phyloP scores from a whole-genome alignment of 2,329 filamentous ascomycete genomes.

The Epicoccum nigrum region DNA sequence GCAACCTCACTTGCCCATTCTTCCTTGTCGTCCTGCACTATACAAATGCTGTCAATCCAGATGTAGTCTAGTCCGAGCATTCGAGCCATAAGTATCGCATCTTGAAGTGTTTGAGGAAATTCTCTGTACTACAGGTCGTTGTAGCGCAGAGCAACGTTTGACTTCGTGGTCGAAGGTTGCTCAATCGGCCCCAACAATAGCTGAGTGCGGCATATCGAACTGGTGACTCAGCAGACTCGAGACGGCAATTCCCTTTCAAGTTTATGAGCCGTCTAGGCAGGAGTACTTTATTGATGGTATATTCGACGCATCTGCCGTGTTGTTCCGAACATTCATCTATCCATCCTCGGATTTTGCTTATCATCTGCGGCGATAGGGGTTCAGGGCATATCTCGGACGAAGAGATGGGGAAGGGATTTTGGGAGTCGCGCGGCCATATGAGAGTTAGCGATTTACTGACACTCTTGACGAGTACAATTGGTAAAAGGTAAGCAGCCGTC shows the following conservation, averaged over 20 bases:
- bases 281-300: not conserved
- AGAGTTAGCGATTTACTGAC: too few species aligned
- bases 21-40: conserved; percentile 23
- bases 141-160: not conserved
- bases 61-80: conserved; percentile 15
- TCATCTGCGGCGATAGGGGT: not conserved
- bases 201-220: conserved; percentile 17
- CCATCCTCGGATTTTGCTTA: not conserved
- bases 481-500: too few species aligned
- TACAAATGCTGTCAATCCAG: conserved; percentile 30
- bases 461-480: too few species aligned
- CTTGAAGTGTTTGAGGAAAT: conserved; percentile 3
- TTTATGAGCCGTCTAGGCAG: conserved; percentile 3
- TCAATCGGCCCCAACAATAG: conserved; percentile 24
- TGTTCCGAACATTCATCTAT: not conserved
- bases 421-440: not conserved
- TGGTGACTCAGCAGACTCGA: not conserved
- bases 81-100: conserved; percentile 14
- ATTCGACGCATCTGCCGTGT: not conserved
- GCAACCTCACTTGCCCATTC: conserved; percentile 24
- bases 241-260: not conserved
- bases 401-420: not conserved
- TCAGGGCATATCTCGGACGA: not conserved
- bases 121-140: not conserved
- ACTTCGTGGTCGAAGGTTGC: conserved; percentile 14